Base-by-base conservation (phyloP, 1,284 basidiomycete genomes). In the Naganishia sp. region DNA sequence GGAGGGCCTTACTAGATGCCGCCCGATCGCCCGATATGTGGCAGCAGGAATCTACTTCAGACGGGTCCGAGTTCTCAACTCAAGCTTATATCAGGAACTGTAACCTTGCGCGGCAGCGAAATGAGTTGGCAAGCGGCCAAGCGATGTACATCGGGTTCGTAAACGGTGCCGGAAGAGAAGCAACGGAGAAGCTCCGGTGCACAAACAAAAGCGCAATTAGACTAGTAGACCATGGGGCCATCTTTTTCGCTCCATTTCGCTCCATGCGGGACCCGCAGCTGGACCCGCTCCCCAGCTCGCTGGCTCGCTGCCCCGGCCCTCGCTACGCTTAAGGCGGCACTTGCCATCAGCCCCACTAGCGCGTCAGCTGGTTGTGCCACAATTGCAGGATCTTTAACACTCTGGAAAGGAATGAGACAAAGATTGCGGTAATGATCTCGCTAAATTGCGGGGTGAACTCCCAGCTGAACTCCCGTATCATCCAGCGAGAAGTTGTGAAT, bases 1-100 rank as follows among this genome's bases (percentile, higher is more conserved):
- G 59, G 48, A 1, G 59, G 59, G 23, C 59, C 46, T 16, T 61
- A 61, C 21, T 61, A 61, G 45, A 36, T 39, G 23, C 18, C 21
- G 48, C 16, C 21, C 21, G 21, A 18, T 46, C 39, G 33, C 13
- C 36, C 16, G 21, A 23, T n/a, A 9, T 45, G 10, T 25, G n/a
- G 42, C 13, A 23, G 39, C 44, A 16, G n/a, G 25, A 36, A 36
- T 6, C 36, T 36, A 54, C n/a, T 21, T n/a, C n/a, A 21, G n/a
- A 15, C 18, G 16, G 52, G 33, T 31, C 28, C 28, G 50, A 25
- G 16, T 21, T 21, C 21, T 21, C 21, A 21, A 21, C 21, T 21
- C 21, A 21, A 21, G 21, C 21, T 21, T 21, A 21, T 21, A 21
- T 21, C 21, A 21, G 21, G 21, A 21, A 21, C 21, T 21, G 21